phyloP scores from a whole-genome alignment of 2,329 filamentous ascomycete species.

The Calonectria pseudoturangicola region DNA sequence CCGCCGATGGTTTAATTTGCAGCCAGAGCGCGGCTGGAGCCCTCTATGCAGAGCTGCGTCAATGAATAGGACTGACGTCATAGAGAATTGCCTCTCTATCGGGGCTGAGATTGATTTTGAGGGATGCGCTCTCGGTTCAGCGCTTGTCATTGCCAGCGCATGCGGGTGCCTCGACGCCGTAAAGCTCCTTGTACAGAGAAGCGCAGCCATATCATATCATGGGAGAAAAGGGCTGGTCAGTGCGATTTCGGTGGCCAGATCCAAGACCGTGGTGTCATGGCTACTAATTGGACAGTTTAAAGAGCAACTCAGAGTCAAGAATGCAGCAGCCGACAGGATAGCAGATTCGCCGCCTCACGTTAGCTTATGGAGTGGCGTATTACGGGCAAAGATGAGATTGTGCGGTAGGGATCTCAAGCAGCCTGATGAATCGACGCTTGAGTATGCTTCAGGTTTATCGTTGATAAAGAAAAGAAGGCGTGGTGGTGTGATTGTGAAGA shows the following conservation, averaged over 20 bases:
- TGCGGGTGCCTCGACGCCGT: background rate
- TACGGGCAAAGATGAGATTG: background rate
- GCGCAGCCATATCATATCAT: background rate
- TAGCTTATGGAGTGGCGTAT: background rate
- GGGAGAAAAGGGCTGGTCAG: background rate
- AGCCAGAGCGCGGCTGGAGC: background rate
- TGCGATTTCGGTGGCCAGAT: background rate
- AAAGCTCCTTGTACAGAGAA: background rate
- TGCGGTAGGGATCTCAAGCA: background rate
- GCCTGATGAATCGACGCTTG: background rate
- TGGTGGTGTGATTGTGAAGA: background rate
- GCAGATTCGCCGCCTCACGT: background rate
- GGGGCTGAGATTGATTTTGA: background rate
- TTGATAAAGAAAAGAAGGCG: background rate
- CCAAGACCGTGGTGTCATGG: background rate
- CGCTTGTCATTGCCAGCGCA: background rate
- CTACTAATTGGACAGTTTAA: background rate
- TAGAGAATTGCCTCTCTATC: background rate
- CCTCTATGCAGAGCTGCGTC: background rate
- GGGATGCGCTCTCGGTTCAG: background rate
- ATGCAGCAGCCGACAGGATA: background rate
- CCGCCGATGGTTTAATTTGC: background rate
- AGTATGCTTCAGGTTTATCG: background rate
- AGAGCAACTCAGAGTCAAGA: background rate
- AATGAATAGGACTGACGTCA: background rate